Evolutionary conservation across 1,284 basidiomycete genomes (phyloP), one percentile per base, ranked within the genome.

Genomic region (Lentinula novae-zelandiae): DNA sequence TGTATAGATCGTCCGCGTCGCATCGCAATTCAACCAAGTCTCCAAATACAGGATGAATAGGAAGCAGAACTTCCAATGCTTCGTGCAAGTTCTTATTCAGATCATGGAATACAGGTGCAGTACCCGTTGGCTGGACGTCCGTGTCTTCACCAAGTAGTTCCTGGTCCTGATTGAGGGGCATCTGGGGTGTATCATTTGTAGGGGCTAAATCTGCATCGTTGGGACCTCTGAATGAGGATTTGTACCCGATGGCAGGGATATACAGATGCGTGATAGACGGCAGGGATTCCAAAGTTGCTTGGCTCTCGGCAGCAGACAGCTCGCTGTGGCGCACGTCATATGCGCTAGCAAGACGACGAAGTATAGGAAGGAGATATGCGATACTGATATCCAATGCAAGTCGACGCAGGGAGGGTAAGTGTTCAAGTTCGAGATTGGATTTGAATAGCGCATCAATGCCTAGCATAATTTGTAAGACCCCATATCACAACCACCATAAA

Each of bases 1-100:
- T 56, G 42, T 34, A 56, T 44, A 56, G 22, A 46, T 56, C 40
- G 31, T 56, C 54, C 12, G 42, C 40, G 54, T 56, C 54, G 54
- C 54, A 56, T 9, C 54, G 54, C n/a, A 56, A 33, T 46, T 56
- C 54, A 6, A 46, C 31, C 27, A 56, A 31, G 8, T 44, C 27
- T 46, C 7, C 40, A 13, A 44, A 56, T 42, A 56, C 54, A 31
- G 54, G 54, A 38, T 56, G 54, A n/a, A 56, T 27, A 8, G 54
- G 54, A n/a, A 56, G 54, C 13, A 56, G 15, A 17, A 34, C n/a
- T 34, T 56, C 54, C 40, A 56, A 34, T 17, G 54, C 54, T 42
- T 56, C 54, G 17, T 56, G 42, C n/a, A 56, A 31, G 54, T 34
- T 56, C n/a, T 46, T 33, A 42, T 56, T 56, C 27, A 56, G 12